Evolutionary conservation across 1,284 basidiomycete genomes (phyloP), one percentile per base, ranked within the genome.

Genomic region (Sporisorium exsertum): DNA sequence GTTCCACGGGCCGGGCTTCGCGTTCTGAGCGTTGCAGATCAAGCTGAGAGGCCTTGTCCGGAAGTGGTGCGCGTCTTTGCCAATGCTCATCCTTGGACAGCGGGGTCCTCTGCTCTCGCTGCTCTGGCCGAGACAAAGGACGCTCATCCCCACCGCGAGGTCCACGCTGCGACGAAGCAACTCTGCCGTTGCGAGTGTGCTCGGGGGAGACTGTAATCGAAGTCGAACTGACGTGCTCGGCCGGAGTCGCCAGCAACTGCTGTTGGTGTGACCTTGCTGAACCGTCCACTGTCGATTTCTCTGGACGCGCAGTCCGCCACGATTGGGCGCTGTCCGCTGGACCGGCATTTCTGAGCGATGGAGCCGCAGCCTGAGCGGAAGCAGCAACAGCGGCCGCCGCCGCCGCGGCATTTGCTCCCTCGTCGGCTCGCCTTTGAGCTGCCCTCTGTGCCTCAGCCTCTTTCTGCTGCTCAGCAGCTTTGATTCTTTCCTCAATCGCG

Each of bases 401-500:
- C 9, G 47, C 55, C 18, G 35, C 37, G 33, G 58, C 66, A 13
- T 42, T 40, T 2, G 57, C 55, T 54, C 59, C 57, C 40, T 58
- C 61, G 18, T 49, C 47, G 32, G 57, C 59, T 61, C 58, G 58
- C 47, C 42, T 65, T 29, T 67, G 59, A 51, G 68, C 71, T 4
- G 43, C 46, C 37, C 67, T 63, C 13, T 73, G 64, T n/a, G 70
- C 66, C 52, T 79, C 71, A 13, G 61, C 53, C 45, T 61, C 60
- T 43, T 70, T 77, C 46, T 70, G 65, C 55, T 77, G 75, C 45
- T 78, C 59, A 26, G 76, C 80, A 26, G 69, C 81, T 40, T 72
- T 67, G 50, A 82, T 56, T 53, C 75, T 72, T 58, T 81, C 73
- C 54, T 83, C 82, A 20, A 83, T 74, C 2, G 79, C 81, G 9